phyloP scores from a whole-genome alignment of 2,329 filamentous ascomycete species.

The Alternaria panax region DNA sequence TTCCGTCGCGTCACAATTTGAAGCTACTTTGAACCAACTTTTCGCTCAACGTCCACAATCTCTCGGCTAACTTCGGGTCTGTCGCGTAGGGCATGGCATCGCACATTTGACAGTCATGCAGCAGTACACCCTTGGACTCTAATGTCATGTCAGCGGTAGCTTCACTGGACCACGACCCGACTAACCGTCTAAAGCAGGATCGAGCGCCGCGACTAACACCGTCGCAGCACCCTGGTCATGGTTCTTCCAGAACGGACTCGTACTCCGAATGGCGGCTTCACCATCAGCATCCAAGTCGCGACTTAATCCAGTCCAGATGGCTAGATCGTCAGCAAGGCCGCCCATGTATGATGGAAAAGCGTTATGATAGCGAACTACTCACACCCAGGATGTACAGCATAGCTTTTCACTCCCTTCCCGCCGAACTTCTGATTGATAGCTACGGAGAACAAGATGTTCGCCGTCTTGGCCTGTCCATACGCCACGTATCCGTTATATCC shows the following conservation, averaged over 20 bases:
- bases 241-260: conserved; percentile 43
- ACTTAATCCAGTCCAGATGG: conserved; percentile 41
- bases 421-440: conserved; percentile 29
- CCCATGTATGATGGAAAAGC: neutral
- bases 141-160: neutral
- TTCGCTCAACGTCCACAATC: conserved; percentile 43
- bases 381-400: conserved; percentile 47
- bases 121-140: conserved; percentile 34
- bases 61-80: conserved; percentile 33
- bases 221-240: conserved; percentile 44
- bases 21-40: conserved; percentile 34
- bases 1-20: conserved; percentile 22
- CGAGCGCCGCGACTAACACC: conserved; percentile 42
- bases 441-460: conserved; percentile 43
- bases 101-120: conserved; percentile 39
- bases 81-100: conserved; percentile 38
- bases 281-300: conserved; percentile 39
- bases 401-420: conserved; percentile 34
- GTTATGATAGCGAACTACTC: conserved; percentile 9
- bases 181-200: conserved; percentile 37
- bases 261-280: conserved; percentile 35
- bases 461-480: conserved; percentile 44
- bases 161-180: neutral
- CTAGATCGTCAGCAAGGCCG: conserved; percentile 18
- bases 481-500: conserved; percentile 39